Percentiles rank a stretch among this genome's conserved stretches.
These are phyloP conservation scores for Phaffia tasmanica DNA, from an alignment of 768 basidiomycete species.

Conservation along the genomic window DNA sequence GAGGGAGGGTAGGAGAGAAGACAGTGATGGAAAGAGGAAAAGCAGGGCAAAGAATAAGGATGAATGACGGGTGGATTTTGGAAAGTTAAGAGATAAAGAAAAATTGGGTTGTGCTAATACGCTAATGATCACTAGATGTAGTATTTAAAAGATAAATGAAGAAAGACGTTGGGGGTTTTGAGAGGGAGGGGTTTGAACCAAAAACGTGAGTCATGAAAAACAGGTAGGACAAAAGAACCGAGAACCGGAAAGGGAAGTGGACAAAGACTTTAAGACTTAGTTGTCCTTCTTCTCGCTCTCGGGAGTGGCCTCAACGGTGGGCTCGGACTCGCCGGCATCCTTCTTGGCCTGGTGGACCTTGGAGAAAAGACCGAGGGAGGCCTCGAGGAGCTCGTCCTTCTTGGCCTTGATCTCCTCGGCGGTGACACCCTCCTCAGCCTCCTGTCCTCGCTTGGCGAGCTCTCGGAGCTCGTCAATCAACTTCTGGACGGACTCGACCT, in stretches of 20 bases:
- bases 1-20: background rate
- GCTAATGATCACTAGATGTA: background rate
- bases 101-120: background rate
- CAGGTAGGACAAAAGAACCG: background rate
- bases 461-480: slow-evolving; percentile 80
- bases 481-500: slow-evolving; percentile 87
- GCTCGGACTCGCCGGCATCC: background rate
- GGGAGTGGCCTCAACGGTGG: background rate
- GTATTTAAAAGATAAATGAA: background rate
- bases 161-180: background rate
- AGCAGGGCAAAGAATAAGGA: background rate
- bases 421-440: slow-evolving; percentile 65
- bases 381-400: slow-evolving; percentile 86
- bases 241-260: slow-evolving; percentile 2
- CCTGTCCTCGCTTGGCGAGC: slow-evolving; percentile 77
- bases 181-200: background rate
- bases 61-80: background rate
- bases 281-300: slow-evolving; percentile 3
- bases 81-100: background rate
- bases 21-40: background rate
- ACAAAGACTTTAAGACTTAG: background rate
- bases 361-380: slow-evolving; percentile 92
- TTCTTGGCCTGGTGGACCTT: slow-evolving; percentile 45
- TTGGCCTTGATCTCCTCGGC: slow-evolving; percentile 83
- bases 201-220: background rate